These are phyloP conservation scores for Centaurea solstitialis DNA, from an alignment of 129 eudicot genomes.

Conservation along the genomic window DNA sequence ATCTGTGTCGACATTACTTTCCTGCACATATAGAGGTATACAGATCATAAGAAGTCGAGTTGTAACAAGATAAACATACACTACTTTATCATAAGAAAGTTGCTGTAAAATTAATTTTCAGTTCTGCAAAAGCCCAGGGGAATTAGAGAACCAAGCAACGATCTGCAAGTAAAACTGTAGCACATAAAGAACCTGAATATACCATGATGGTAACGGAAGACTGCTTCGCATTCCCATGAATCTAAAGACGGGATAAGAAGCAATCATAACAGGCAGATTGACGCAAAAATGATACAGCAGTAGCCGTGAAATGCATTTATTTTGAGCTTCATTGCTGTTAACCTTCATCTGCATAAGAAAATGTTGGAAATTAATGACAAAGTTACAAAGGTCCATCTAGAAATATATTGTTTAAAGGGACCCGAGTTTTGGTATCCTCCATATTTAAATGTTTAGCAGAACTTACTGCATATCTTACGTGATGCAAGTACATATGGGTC, in stretches of 20 bases:
- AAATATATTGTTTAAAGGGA: not conserved
- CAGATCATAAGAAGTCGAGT: not conserved
- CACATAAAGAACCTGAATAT: slow-evolving; percentile 69
- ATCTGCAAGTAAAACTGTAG: slow-evolving; percentile 17
- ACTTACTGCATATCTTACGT: too few relatives aligned
- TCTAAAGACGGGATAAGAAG: slow-evolving; percentile 90
- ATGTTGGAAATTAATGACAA: not conserved
- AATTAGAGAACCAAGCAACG: slow-evolving; percentile 7
- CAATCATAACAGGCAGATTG: slow-evolving; percentile 92
- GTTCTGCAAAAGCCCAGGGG: not conserved
- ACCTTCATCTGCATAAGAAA: slow-evolving; percentile 60
- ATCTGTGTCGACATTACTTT: slow-evolving; percentile 85
- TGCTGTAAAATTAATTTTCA: not conserved
- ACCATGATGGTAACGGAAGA: slow-evolving; percentile 99
- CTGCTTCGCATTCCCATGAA: slow-evolving; percentile 98
- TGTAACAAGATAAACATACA: not conserved
- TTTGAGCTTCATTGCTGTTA: slow-evolving; percentile 88
- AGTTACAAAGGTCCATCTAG: not conserved
- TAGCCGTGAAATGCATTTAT: slow-evolving; percentile 78
- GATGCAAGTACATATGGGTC: too few relatives aligned
- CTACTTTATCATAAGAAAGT: not conserved
- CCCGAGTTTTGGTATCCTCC: not conserved
- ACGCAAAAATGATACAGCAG: slow-evolving; percentile 92
- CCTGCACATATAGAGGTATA: slow-evolving; percentile 51
- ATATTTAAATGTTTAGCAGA: not conserved